A percentile compares a stretch with the other conserved stretches of the same genome.
phyloP scores from a whole-genome alignment of 129 eudicot genomes.

The Dittrichia graveolens region DNA sequence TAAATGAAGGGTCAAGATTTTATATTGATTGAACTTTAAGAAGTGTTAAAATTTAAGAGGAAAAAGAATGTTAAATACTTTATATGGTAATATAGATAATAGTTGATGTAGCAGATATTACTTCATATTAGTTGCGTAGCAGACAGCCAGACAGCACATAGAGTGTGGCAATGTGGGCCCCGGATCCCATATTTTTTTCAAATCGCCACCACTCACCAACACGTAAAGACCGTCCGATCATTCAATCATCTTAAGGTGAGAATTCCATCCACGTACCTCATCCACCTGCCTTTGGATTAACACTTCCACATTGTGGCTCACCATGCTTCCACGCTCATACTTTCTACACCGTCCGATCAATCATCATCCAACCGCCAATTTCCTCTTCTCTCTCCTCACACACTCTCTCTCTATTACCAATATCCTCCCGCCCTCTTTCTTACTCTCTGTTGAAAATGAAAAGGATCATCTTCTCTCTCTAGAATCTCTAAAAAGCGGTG shows the following conservation, averaged over 20 bases:
- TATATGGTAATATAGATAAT: no score
- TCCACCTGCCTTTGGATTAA: constrained; percentile 62
- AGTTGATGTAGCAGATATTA: no score
- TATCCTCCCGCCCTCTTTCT: constrained; percentile 59
- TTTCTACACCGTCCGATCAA: constrained; percentile 34
- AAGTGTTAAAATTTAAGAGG: no score
- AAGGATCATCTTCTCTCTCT: constrained; percentile 17
- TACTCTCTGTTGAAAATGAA: constrained; percentile 2
- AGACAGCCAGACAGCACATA: background rate
- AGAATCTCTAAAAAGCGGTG: constrained; percentile 19
- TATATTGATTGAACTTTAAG: no score
- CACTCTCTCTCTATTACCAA: constrained; percentile 29
- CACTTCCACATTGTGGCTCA: constrained; percentile 53
- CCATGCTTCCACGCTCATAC: constrained; percentile 50
- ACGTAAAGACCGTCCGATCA: constrained; percentile 38
- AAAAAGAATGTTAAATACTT: no score
- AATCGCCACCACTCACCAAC: constrained; percentile 18
- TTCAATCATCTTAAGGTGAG: background rate
- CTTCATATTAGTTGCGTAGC: background rate
- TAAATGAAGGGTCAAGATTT: no score
- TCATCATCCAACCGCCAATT: constrained; percentile 41
- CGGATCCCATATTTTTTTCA: background rate
- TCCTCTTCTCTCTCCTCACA: constrained; percentile 14
- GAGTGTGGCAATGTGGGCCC: constrained; percentile 1
- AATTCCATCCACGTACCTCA: constrained; percentile 44